Evolutionary conservation across 768 basidiomycete genomes (phyloP).

Genomic region (Russula brevipes): DNA sequence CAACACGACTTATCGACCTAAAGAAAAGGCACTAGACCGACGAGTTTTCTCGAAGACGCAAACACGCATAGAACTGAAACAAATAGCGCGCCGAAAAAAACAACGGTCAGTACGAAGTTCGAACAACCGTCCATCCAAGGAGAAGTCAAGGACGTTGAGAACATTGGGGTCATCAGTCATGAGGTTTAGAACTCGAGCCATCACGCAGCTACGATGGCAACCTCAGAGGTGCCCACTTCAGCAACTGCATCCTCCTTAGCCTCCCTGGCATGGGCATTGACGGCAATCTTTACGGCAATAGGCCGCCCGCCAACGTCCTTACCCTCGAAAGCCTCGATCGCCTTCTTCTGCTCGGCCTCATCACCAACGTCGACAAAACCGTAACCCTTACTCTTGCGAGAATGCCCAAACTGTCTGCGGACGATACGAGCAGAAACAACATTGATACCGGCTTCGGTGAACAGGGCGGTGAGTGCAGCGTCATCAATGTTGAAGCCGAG

Average conservation of each 20-base stretch:
- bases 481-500: conserved; percentile 94
- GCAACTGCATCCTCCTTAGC: conserved; percentile 27
- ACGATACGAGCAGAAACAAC: conserved; percentile 89
- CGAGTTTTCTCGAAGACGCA: conserved; percentile 15
- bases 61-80: conserved; percentile 22
- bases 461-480: conserved; percentile 68
- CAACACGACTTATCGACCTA: conserved; percentile 12
- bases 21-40: conserved; percentile 18
- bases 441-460: conserved; percentile 78
- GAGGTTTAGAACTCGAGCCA: conserved; percentile 9
- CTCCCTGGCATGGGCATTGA: conserved; percentile 66
- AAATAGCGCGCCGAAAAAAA: conserved; percentile 23
- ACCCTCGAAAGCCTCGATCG: conserved; percentile 79
- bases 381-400: conserved; percentile 91
- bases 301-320: conserved; percentile 81
- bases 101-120: conserved; percentile 22
- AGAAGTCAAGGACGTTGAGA: conserved; percentile 20
- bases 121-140: conserved; percentile 22
- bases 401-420: conserved; percentile 74
- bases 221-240: conserved; percentile 23
- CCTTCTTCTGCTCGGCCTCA: conserved; percentile 88
- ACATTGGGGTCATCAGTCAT: conserved; percentile 22
- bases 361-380: conserved; percentile 94
- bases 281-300: conserved; percentile 93
- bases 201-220: conserved; percentile 22